Conservation (phyloP, 345 rosid genomes). For the Excoecaria agallocha region DNA sequence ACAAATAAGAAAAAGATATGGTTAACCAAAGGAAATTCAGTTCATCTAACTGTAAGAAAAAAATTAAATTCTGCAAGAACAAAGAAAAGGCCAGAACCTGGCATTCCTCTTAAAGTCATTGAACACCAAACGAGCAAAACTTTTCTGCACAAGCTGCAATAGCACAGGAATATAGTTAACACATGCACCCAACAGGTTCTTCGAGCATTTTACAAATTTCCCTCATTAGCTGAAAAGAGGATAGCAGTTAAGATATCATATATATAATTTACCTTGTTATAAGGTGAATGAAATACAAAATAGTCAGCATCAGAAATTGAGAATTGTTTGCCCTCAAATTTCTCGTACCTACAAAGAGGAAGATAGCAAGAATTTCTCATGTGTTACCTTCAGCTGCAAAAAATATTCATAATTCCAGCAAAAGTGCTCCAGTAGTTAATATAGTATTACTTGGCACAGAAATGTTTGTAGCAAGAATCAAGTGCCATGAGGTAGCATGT, state of each 20-base stretch:
- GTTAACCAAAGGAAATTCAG: constrained; percentile 1
- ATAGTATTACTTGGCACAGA: constrained; percentile 72
- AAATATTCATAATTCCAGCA: constrained; percentile 4
- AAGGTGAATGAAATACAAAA: constrained; percentile 94
- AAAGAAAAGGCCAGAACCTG: constrained; percentile 47
- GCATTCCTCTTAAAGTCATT: constrained; percentile 81
- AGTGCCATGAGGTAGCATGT: constrained; percentile 98
- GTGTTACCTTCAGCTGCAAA: constrained; percentile 1
- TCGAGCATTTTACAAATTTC: neutral
- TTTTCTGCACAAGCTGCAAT: constrained; percentile 97
- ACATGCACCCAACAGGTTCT: constrained; percentile 5
- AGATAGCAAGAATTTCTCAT: constrained; percentile 10
- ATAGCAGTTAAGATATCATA: neutral
- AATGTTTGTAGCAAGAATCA: constrained; percentile 80
- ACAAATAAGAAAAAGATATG: constrained; percentile 16
- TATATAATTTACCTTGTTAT: constrained; percentile 69
- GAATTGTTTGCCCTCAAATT: constrained; percentile 75
- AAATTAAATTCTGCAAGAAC: neutral
- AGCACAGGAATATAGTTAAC: constrained; percentile 19
- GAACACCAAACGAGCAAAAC: constrained; percentile 88
- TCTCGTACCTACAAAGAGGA: constrained; percentile 63
- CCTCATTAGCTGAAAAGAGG: neutral
- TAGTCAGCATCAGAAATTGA: constrained; percentile 75
- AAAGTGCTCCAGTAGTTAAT: constrained; percentile 1
- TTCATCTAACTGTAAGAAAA: neutral